These are phyloP conservation scores for Penicillium sp. DNA, from an alignment of 2,329 filamentous ascomycete genomes.

Conservation along the genomic window DNA sequence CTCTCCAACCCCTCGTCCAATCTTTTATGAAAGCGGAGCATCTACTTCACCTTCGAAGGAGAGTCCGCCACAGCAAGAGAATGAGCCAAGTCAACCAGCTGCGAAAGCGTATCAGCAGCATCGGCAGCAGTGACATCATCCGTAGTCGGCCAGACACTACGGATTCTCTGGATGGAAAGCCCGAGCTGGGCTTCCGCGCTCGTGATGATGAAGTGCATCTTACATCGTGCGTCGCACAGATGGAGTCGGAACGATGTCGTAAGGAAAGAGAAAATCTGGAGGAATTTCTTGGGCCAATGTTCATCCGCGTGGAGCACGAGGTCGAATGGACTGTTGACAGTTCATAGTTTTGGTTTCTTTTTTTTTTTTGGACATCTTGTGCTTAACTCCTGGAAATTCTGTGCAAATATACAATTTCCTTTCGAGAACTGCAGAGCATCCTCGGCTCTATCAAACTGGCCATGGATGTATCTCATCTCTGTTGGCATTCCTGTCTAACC, in stretches of 20 bases:
- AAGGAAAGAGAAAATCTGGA: conserved; percentile 5
- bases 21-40: conserved; percentile 10
- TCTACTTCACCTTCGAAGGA: background rate
- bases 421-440: too few species aligned
- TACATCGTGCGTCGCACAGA: conserved; percentile 2
- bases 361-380: background rate
- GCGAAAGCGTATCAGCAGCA: background rate
- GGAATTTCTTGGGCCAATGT: conserved; percentile 14
- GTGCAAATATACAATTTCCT: too few species aligned
- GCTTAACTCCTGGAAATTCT: background rate
- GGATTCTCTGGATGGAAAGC: background rate
- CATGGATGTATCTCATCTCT: too few species aligned
- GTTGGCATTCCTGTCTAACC: background rate
- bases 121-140: background rate
- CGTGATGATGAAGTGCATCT: conserved; percentile 6
- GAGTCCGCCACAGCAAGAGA: background rate
- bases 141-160: background rate
- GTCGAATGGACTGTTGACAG: conserved; percentile 13
- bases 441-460: too few species aligned
- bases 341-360: conserved; percentile 1
- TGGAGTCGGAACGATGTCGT: conserved; percentile 5
- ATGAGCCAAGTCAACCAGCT: background rate
- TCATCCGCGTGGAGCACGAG: conserved; percentile 16
- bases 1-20: conserved; percentile 23
- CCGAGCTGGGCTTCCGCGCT: conserved; percentile 4